phyloP scores from a whole-genome alignment of 257 asterid species.

The Solanum chiquidenum region DNA sequence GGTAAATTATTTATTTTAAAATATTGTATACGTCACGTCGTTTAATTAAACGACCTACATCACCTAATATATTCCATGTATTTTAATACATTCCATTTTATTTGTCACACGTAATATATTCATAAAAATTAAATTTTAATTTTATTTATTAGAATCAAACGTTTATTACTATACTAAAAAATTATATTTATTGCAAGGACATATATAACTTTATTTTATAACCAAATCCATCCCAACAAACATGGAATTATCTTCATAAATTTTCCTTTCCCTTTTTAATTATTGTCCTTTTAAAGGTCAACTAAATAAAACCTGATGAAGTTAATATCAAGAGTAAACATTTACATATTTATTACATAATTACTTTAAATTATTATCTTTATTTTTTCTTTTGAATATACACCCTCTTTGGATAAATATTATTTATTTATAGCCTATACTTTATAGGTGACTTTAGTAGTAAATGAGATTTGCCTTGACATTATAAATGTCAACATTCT shows the following conservation, averaged over 20 bases:
- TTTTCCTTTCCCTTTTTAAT: background rate
- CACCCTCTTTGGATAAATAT: background rate
- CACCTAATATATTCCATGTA: background rate
- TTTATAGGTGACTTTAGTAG: background rate
- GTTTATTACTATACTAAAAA: background rate
- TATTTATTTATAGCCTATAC: background rate
- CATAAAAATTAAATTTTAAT: background rate
- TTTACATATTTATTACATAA: too few species aligned
- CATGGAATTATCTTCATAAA: background rate
- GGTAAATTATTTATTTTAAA: background rate
- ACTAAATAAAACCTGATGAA: background rate
- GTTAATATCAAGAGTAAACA: background rate
- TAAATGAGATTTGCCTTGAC: background rate
- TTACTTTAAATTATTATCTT: too few species aligned
- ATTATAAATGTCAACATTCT: background rate
- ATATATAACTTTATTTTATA: background rate
- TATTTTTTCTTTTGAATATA: background rate
- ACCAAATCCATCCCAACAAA: background rate
- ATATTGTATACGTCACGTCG: background rate
- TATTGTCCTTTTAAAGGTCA: background rate
- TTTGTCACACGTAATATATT: background rate
- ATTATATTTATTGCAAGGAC: background rate
- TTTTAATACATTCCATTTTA: background rate
- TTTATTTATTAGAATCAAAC: background rate
- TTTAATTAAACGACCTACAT: background rate